Conservation (phyloP, 768 basidiomycete species). For the Serendipita vermifera region DNA sequence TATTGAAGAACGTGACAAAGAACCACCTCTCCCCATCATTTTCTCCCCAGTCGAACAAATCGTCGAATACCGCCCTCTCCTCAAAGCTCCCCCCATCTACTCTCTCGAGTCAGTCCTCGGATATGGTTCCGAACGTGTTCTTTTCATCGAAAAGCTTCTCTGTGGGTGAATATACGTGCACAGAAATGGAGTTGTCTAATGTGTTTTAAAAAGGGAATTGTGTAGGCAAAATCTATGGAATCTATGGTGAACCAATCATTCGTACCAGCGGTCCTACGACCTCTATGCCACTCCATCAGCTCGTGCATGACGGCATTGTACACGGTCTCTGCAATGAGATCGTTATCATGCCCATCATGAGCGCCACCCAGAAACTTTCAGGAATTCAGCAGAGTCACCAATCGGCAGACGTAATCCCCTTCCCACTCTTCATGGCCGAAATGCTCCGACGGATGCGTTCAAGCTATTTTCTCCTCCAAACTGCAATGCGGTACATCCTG, state of each 20-base stretch:
- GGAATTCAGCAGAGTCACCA: neutral
- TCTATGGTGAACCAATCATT: neutral
- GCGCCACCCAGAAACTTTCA: neutral
- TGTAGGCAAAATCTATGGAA: neutral
- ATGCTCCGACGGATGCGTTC: slow-evolving; percentile 7
- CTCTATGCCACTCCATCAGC: neutral
- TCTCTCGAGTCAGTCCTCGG: neutral
- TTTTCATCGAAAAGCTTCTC: slow-evolving; percentile 5
- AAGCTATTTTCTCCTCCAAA: slow-evolving; percentile 3
- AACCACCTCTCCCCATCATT: neutral
- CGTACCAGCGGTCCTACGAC: neutral
- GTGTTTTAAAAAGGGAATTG: neutral
- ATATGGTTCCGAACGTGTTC: neutral
- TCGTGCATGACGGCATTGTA: neutral
- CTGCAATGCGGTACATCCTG: neutral
- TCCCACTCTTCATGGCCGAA: slow-evolving; percentile 8
- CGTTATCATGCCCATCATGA: neutral
- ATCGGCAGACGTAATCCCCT: neutral
- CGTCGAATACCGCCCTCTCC: neutral
- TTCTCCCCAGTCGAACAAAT: neutral
- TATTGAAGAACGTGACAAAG: neutral
- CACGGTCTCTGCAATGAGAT: slow-evolving; percentile 8
- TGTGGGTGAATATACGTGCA: neutral
- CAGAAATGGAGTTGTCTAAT: neutral
- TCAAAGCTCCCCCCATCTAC: slow-evolving; percentile 1